Evolutionary conservation across 805 yeast species (phyloP).

Genomic region (Starmerella geochares): DNA sequence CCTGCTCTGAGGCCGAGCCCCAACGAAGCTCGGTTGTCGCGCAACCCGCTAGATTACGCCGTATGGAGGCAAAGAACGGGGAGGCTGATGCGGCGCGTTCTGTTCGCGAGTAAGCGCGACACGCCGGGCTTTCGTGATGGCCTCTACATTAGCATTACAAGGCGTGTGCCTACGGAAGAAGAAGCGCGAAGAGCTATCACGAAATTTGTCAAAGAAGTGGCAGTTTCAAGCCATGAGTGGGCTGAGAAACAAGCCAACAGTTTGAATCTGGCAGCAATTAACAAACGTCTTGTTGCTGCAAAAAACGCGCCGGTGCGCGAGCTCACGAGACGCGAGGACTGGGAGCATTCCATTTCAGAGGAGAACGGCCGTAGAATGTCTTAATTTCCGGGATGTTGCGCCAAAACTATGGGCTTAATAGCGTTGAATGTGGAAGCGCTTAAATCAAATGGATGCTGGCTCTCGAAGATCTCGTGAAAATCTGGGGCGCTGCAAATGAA

Average conservation of each 20-base stretch:
- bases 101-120: conserved; percentile 12
- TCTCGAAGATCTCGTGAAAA: too few relatives aligned
- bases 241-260: conserved; percentile 5
- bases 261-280: background rate
- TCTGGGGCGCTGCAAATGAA: background rate
- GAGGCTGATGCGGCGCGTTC: conserved; percentile 14
- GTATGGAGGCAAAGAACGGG: conserved; percentile 21
- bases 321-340: background rate
- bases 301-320: background rate
- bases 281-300: conserved; percentile 2
- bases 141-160: conserved; percentile 16
- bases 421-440: too few relatives aligned
- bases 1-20: background rate
- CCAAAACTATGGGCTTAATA: too few relatives aligned
- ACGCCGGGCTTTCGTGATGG: conserved; percentile 16
- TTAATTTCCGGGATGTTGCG: background rate
- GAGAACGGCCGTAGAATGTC: background rate
- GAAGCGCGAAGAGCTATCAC: conserved; percentile 1
- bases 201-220: background rate
- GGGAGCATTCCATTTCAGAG: background rate
- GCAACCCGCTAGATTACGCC: conserved; percentile 22
- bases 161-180: conserved; percentile 11
- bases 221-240: conserved; percentile 10
- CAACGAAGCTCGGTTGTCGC: background rate
- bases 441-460: too few relatives aligned